Conservation (phyloP, 441 rosid genomes). For the Heliophila coronopifolia region DNA sequence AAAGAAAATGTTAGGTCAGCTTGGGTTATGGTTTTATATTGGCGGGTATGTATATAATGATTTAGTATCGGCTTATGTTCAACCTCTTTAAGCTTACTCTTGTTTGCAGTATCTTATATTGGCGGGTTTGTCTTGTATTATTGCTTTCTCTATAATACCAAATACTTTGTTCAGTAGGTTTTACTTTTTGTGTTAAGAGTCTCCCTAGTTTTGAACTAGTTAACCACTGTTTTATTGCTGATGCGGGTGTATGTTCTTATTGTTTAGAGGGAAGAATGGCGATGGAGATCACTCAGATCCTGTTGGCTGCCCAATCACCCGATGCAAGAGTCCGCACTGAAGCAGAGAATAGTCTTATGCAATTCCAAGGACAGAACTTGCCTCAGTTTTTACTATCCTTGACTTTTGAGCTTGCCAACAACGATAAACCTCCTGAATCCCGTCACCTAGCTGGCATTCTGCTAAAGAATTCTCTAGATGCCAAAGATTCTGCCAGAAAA, state of each 20-base stretch:
- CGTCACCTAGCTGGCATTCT: conserved; percentile 87
- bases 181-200: not conserved
- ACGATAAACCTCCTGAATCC: conserved; percentile 69
- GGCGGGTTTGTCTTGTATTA: not conserved
- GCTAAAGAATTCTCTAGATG: conserved; percentile 82
- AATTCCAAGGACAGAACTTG: conserved; percentile 71
- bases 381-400: conserved; percentile 60
- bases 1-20: not conserved
- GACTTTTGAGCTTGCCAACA: conserved; percentile 68
- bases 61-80: not conserved
- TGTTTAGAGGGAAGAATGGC: conserved; percentile 49
- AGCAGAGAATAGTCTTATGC: conserved; percentile 62
- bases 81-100: not conserved
- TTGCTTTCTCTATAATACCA: not conserved
- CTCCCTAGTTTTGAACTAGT: not conserved
- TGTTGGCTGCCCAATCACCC: conserved; percentile 74
- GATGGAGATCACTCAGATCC: conserved; percentile 66
- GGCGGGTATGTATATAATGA: not conserved
- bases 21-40: not conserved
- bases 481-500: conserved; percentile 62
- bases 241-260: not conserved
- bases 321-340: conserved; percentile 65
- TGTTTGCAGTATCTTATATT: not conserved
- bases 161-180: not conserved
- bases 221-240: not conserved